These are phyloP conservation scores for Neofusicoccum laricinum DNA, from an alignment of 2,329 filamentous ascomycete genomes.

Conservation along the genomic window DNA sequence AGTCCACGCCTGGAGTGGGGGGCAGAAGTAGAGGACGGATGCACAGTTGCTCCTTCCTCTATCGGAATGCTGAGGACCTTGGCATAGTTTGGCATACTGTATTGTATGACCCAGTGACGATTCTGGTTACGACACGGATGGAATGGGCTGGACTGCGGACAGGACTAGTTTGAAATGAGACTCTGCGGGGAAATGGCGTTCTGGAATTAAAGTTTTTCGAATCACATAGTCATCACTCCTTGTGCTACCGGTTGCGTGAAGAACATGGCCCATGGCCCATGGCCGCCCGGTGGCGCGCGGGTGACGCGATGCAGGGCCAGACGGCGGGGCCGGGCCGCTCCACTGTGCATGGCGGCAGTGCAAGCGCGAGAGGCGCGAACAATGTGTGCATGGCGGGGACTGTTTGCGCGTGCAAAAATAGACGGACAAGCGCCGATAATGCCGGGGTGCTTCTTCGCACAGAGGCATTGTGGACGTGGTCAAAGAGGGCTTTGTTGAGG, in stretches of 20 bases:
- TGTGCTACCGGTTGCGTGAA: neutral
- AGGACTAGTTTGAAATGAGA: neutral
- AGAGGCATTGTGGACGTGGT: neutral
- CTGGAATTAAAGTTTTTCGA: neutral
- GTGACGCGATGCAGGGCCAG: conserved; percentile 7
- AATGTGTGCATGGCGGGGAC: neutral
- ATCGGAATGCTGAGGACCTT: neutral
- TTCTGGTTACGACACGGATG: neutral
- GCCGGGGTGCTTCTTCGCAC: neutral
- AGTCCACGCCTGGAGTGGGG: conserved; percentile 41
- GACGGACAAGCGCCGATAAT: neutral
- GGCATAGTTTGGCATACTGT: neutral
- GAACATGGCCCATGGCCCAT: neutral
- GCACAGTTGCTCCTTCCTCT: neutral
- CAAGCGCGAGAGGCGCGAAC: neutral
- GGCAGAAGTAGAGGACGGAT: neutral
- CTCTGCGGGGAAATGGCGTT: neutral
- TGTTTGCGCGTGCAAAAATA: neutral
- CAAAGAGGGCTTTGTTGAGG: conserved; percentile 9
- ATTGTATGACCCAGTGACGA: neutral
- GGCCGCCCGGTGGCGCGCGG: conserved; percentile 2
- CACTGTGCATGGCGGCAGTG: neutral
- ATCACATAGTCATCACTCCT: no score
- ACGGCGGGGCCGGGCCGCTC: conserved; percentile 8
- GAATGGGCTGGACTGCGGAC: neutral